Base-by-base conservation (phyloP, 176 grass and related monocot genomes). In the Coix lacrymajobi region DNA sequence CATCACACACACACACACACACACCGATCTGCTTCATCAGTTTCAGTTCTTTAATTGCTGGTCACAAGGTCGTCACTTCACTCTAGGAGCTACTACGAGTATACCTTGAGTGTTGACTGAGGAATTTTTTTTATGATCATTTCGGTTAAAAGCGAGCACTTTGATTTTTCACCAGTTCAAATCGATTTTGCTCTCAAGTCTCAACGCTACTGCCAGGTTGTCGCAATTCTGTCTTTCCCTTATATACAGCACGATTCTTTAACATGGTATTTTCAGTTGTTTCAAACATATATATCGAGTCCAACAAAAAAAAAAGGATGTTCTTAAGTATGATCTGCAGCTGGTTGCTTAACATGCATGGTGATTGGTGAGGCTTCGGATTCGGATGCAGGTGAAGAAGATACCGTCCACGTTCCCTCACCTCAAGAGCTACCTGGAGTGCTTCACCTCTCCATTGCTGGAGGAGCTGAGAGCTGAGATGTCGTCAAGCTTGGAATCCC, bases 381-480 rank as follows among this genome's bases (percentile, higher is more conserved):
- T 79, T 79, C 16, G 56, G 61, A 22, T 68, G 64, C 83, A 94
- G 89, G 81, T 94, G 62, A 62, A 67, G 77, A 89, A 11, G 71
- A 94, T 94, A 66, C 84, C 89, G 7, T 73, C 69, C 57, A 82
- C 65, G 33, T 94, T 91, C 75, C 48, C 29, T 84, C 31, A 48
- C 63, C 16, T 66, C n/a, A 70, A 78, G 45, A 66, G 72, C 57
- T 94, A 91, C 34, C 73, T 94, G 45, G 57, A 60, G 16, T 94
- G 69, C 2, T 89, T 83, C 54, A 52, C 75, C 40, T 77, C 62
- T 88, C 92, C 89, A 79, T 48, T 94, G 22, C 31, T 94, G 78
- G 92, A 94, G 65, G 92, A 94, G 78, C 12, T 94, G 30, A 86
- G 89, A 19, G 46, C 79, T 32, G 92, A 94, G 48, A 77, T 94